Conservation (phyloP, 331 rosid genomes). For the Quercus tomentella region DNA sequence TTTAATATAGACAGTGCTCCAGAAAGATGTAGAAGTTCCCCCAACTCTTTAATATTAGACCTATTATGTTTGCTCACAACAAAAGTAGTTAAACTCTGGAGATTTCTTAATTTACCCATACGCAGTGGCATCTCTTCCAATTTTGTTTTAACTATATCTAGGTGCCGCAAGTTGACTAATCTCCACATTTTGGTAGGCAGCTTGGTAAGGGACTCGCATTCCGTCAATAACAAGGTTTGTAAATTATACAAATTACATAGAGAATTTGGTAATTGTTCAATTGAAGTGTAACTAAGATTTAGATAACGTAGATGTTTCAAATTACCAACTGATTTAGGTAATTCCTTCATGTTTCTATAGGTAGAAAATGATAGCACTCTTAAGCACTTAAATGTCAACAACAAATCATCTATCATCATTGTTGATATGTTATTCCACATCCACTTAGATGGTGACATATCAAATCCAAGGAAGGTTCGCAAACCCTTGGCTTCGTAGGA, state of each 20-base stretch:
- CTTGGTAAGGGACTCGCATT: not conserved
- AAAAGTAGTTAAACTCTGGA: not conserved
- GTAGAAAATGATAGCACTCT: constrained; percentile 12
- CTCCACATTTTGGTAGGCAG: not conserved
- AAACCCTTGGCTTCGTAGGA: not conserved
- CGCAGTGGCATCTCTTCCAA: not conserved
- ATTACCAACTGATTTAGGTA: not conserved
- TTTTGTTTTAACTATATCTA: not conserved
- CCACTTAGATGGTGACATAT: fast-evolving
- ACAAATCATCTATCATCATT: not conserved
- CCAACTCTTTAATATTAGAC: not conserved
- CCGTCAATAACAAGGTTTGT: not conserved
- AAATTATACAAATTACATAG: not conserved
- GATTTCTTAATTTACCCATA: not conserved
- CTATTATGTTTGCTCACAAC: not conserved
- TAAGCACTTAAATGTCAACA: not conserved
- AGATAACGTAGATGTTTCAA: not conserved
- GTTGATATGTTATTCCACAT: no score
- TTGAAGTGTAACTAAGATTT: not conserved
- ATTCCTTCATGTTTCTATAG: not conserved
- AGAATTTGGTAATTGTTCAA: not conserved
- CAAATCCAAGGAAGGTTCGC: not conserved
- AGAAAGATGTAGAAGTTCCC: not conserved
- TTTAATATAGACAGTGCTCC: not conserved
- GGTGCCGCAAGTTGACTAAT: not conserved